A percentile compares a stretch with the other conserved stretches of the same genome.
These are phyloP conservation scores for Epichloe glyceriae DNA, from an alignment of 2,329 filamentous ascomycete species.

Conservation along the genomic window DNA sequence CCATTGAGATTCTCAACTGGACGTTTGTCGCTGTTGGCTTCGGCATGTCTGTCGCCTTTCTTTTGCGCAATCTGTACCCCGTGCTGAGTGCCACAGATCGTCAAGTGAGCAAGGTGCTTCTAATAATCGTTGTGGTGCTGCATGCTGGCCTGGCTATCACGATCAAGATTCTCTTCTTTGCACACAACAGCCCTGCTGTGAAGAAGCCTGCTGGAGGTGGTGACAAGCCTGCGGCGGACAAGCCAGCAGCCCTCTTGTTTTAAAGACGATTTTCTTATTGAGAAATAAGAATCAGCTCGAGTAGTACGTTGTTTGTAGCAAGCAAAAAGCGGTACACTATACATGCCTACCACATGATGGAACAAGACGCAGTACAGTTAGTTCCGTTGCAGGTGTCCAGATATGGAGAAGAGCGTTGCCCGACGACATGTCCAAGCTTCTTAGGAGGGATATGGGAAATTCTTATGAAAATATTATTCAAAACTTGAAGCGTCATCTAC, in stretches of 20 bases:
- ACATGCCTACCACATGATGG: too few relatives aligned
- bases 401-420: not conserved
- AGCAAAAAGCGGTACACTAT: not conserved
- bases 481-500: not conserved
- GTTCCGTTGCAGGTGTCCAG: not conserved
- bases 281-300: not conserved
- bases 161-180: conserved; percentile 96
- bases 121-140: conserved; percentile 70
- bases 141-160: conserved; percentile 85
- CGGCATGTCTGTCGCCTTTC: conserved; percentile 67
- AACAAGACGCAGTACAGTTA: not conserved
- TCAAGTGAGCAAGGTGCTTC: conserved; percentile 77
- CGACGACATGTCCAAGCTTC: not conserved
- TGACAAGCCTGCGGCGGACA: conserved; percentile 11
- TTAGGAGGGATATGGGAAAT: not conserved
- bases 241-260: conserved; percentile 10
- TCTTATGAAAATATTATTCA: not conserved
- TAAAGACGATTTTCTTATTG: conserved; percentile 1
- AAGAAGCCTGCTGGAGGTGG: conserved; percentile 24
- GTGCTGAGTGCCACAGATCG: conserved; percentile 86
- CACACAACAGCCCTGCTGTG: conserved; percentile 48
- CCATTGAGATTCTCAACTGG: conserved; percentile 78
- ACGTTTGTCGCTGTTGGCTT: conserved; percentile 83
- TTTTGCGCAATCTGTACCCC: conserved; percentile 78
- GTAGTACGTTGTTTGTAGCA: not conserved